Percentiles rank a stretch among this genome's conserved stretches.
Evolutionary conservation across 1,284 basidiomycete genomes (phyloP).

Genomic region (Moesziomyces aphidis): DNA sequence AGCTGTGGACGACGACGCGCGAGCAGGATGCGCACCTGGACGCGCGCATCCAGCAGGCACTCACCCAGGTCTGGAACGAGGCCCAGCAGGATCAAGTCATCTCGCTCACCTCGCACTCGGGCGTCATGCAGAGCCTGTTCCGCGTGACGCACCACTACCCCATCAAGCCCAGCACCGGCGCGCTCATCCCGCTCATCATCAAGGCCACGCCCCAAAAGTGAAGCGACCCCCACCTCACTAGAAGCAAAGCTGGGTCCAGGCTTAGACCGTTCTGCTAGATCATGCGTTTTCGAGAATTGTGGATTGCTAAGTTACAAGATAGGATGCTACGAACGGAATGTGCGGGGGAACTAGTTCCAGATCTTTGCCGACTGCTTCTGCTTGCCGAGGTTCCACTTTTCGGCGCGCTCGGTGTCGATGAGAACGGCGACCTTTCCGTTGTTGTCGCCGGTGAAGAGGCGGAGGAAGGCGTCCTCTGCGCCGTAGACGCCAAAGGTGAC

Average conservation of each 20-base stretch:
- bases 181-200: constrained; percentile 49
- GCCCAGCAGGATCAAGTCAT: constrained; percentile 31
- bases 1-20: constrained; percentile 33
- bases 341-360: constrained; percentile 24
- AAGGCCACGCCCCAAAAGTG: constrained; percentile 47
- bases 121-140: constrained; percentile 52
- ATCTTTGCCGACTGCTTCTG: constrained; percentile 31
- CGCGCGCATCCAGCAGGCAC: constrained; percentile 22
- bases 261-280: background rate
- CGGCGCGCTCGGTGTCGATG: constrained; percentile 45
- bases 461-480: constrained; percentile 47
- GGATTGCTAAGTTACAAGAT: background rate
- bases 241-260: background rate
- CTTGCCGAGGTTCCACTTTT: constrained; percentile 41
- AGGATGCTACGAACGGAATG: background rate
- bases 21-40: constrained; percentile 28
- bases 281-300: background rate
- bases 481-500: constrained; percentile 47
- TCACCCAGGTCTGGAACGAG: constrained; percentile 38
- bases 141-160: constrained; percentile 31
- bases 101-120: constrained; percentile 44
- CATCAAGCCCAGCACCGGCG: constrained; percentile 41
- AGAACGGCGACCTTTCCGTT: constrained; percentile 46
- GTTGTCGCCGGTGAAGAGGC: constrained; percentile 49
- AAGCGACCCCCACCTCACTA: background rate